Evolutionary conservation across 139 green algal species (phyloP).

Genomic region (Haematococcus lacustris): DNA sequence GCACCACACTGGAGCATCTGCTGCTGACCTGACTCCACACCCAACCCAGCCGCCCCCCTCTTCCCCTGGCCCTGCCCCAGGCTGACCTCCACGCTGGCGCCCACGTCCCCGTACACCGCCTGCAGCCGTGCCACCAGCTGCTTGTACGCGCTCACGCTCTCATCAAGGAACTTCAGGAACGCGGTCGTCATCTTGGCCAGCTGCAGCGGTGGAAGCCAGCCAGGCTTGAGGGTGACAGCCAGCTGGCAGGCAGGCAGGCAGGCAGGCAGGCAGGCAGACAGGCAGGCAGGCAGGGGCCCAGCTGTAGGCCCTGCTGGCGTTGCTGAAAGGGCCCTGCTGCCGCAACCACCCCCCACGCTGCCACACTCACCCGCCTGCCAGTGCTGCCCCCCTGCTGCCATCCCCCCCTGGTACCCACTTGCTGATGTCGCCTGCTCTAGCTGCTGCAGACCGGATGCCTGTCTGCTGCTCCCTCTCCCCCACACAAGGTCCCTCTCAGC

Average conservation of each 20-base stretch:
- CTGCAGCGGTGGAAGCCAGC: background rate
- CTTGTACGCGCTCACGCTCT: constrained; percentile 58
- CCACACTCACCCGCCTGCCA: background rate
- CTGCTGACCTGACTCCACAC: background rate
- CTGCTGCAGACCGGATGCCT: too few relatives aligned
- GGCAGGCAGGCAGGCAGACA: too few relatives aligned
- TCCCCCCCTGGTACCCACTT: too few relatives aligned
- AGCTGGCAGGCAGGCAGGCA: too few relatives aligned
- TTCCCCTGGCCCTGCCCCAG: background rate
- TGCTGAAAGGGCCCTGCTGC: too few relatives aligned
- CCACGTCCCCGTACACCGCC: constrained; percentile 26
- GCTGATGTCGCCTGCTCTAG: too few relatives aligned
- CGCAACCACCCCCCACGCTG: too few relatives aligned
- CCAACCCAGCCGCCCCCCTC: background rate
- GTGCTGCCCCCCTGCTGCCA: background rate
- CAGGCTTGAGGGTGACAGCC: background rate
- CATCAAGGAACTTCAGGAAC: constrained; percentile 57
- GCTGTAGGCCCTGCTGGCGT: too few relatives aligned
- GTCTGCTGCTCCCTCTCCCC: background rate
- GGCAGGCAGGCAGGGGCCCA: too few relatives aligned
- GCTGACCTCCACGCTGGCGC: constrained; percentile 15
- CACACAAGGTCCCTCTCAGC: background rate
- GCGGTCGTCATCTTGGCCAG: constrained; percentile 8
- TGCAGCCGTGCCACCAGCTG: constrained; percentile 49
- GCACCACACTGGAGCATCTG: too few relatives aligned